These are phyloP conservation scores for Arthrobotrys conoides DNA, from an alignment of 2,329 filamentous ascomycete species.

Conservation along the genomic window DNA sequence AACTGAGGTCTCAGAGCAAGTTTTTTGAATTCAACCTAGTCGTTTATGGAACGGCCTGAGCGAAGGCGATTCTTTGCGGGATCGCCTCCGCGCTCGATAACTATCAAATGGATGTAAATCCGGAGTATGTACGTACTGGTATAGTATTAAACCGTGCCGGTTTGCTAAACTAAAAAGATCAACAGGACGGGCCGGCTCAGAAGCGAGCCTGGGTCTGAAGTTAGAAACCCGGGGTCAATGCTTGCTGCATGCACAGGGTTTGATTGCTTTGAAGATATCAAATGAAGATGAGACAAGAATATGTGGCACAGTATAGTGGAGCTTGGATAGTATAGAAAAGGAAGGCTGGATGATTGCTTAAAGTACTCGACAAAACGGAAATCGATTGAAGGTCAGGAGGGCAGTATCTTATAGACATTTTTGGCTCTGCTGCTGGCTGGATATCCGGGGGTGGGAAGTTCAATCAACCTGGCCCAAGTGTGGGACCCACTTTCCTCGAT, in stretches of 20 bases:
- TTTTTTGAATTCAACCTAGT: background rate
- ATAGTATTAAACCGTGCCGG: background rate
- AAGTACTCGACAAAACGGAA: slow-evolving; percentile 5
- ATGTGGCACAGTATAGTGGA: background rate
- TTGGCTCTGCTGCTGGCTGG: background rate
- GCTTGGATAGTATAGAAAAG: slow-evolving; percentile 2
- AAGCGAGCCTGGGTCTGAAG: slow-evolving; percentile 18
- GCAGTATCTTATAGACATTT: slow-evolving; percentile 40
- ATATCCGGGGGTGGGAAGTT: slow-evolving; percentile 33
- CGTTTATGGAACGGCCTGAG: background rate
- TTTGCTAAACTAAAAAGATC: slow-evolving; percentile 19
- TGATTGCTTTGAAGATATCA: slow-evolving; percentile 21
- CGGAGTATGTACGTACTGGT: slow-evolving; percentile 9
- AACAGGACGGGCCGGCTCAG: slow-evolving; percentile 22
- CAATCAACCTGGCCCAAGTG: background rate
- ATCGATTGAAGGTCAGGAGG: slow-evolving; percentile 20
- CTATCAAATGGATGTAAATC: background rate
- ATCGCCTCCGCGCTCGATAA: background rate
- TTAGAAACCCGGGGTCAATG: slow-evolving; percentile 1
- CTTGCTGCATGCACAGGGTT: slow-evolving; percentile 18
- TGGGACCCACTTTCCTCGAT: slow-evolving; percentile 20
- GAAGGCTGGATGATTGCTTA: slow-evolving; percentile 33
- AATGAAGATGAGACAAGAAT: slow-evolving; percentile 13
- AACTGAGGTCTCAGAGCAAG: too few relatives aligned
- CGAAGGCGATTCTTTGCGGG: background rate